Base-by-base conservation (phyloP, 1,284 basidiomycete genomes). In the Malassezia dermatis region DNA sequence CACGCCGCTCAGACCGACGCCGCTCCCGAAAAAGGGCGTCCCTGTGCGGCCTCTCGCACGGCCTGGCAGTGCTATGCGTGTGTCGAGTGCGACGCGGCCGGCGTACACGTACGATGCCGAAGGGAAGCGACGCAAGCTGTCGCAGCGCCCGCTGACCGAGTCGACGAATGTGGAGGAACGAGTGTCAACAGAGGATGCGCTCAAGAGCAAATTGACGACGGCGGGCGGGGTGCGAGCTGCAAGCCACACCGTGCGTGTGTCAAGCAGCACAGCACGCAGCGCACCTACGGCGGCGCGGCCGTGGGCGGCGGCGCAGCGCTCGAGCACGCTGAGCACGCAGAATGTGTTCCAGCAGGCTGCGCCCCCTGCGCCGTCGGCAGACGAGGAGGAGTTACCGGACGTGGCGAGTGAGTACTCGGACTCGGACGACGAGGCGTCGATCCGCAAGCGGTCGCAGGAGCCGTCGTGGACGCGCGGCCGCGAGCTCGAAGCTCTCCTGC, bases 321-420 rank as follows among this genome's bases (percentile, higher is more conserved):
- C 54, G 15, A 39, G 32, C 5, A 28, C 55, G 27, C 17, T 37
- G 8, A 49, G 40, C 43, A 48, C 26, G 15, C 23, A 39, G 12
- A 58, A 58, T 24, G 51, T 53, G 15, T 58, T 54, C 26, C 56
- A 58, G 41, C 51, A 53, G 31, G 44, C 47, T 39, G 28, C 40
- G 2, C 48, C 55, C n/a, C 45, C 44, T 21, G 44, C 53, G 5
- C 49, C 51, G 13, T 45, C 53, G 15, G 48, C 57, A 3, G 50
- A 45, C 23, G 57, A 56, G 37, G 63, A 65, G 39, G 48, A 47
- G 2, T 40, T 73, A 51, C 64, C 65, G 8, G 67, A 69, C 34
- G 64, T 69, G 21, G 60, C 59, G 10, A 64, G 60, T 40, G 70
- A 69, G 39, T 73, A 73, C 51, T 71, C 68, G 7, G 68, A 73